Base-by-base conservation (phyloP, 2,329 filamentous ascomycete genomes). In the Aureobasidium sp. region DNA sequence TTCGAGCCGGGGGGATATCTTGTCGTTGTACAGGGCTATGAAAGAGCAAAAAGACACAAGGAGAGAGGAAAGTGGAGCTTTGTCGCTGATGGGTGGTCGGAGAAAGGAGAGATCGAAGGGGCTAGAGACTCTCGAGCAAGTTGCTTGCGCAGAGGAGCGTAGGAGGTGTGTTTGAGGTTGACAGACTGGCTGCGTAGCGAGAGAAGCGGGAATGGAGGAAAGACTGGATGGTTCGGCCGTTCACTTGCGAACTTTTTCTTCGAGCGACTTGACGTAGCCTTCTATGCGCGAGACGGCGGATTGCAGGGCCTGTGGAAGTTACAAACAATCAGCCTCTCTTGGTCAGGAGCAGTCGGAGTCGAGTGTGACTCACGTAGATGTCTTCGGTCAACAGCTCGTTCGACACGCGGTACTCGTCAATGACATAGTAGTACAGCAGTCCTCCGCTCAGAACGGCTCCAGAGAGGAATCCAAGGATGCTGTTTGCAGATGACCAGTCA, bases 331-430 rank as follows among this genome's bases (percentile, higher is more conserved):
- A 48, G 44, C 16, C 34, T 34, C 14, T 14, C 12, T 24, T 22
- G 32, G 8, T 14, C 6, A 12, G 32, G 32, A 35, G n/a, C n/a
- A n/a, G n/a, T n/a, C n/a, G n/a, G n/a, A n/a, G n/a, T n/a, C n/a
- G n/a, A n/a, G 38, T 53, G 85, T 88, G 71, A 30, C 45, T 49
- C 80, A 96, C 91, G 72, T 91, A 91, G 69, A 97, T 95, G 72
- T 97, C 91, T 73, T 95, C 90, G 57, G 85, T 91, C 71, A 97
- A 76, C 66, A 96, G 79, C 73, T 95, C 88, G 74, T 96, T 97
- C 62, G 89, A 88, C 38, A 90, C 78, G 74, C 90, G 89, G 77
- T 96, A 97, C 71, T 97, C 90, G 68, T 91, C 83, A 63, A 97
- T 74, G 60, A 95, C 81, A 70, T 97, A 97, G 70, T 88, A 90